Conservation (phyloP, 1,139 yeast genomes). For the Suhomyces wounanorum region DNA sequence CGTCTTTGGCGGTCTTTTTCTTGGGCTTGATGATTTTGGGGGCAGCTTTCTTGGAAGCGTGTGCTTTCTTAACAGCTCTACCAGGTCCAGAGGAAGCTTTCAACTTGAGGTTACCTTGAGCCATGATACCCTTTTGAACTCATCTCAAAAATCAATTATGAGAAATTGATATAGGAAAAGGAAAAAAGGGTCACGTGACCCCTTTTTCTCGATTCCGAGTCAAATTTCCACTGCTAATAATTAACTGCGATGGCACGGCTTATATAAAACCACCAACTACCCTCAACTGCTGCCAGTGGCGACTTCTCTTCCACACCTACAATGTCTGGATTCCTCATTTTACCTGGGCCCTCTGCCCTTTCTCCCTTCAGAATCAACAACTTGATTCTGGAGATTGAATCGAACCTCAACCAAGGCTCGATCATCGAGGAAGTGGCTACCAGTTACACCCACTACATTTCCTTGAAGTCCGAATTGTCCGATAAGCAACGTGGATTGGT, state of each 20-base stretch:
- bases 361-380: constrained; percentile 82
- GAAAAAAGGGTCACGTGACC: too few relatives aligned
- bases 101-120: constrained; percentile 54
- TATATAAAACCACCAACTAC: constrained; percentile 3
- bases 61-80: constrained; percentile 54
- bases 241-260: constrained; percentile 10
- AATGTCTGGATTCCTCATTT: constrained; percentile 45
- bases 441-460: constrained; percentile 79
- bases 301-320: constrained; percentile 3
- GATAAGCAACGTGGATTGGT: constrained; percentile 48
- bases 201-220: too few relatives aligned
- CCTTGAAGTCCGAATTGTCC: constrained; percentile 45
- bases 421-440: constrained; percentile 72
- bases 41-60: constrained; percentile 66
- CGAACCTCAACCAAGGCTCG: constrained; percentile 57
- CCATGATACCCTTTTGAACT: constrained; percentile 36
- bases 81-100: constrained; percentile 39
- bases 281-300: not conserved
- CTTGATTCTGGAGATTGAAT: constrained; percentile 72
- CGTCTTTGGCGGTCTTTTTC: constrained; percentile 51
- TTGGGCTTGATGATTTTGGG: constrained; percentile 74
- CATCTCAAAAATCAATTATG: constrained; percentile 9
- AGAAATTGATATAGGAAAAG: too few relatives aligned
- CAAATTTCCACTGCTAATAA: constrained; percentile 4
- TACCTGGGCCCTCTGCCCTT: constrained; percentile 90